Conservation (phyloP, 352 stramenopile species). For the Phytopythium vexans region DNA sequence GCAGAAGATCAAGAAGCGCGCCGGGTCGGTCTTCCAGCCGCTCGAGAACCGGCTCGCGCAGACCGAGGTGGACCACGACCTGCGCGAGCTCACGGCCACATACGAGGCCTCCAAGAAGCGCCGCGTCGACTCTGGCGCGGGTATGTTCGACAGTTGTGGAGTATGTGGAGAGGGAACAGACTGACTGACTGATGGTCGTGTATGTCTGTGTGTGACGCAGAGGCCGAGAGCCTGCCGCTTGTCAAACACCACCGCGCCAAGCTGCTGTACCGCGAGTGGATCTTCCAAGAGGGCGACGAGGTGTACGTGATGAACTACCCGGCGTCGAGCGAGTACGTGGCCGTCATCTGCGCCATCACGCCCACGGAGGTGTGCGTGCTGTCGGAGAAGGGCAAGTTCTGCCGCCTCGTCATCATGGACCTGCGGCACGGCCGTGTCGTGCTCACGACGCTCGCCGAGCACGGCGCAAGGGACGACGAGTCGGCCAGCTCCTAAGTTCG, state of each 20-base stretch:
- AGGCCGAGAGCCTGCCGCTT: slow-evolving; percentile 33
- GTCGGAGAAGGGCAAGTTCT: slow-evolving; percentile 79
- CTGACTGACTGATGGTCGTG: slow-evolving; percentile 6
- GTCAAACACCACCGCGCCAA: slow-evolving; percentile 73
- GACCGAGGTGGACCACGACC: slow-evolving; percentile 69
- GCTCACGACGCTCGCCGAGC: slow-evolving; percentile 56
- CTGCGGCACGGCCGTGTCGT: slow-evolving; percentile 60
- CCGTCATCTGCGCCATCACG: slow-evolving; percentile 67
- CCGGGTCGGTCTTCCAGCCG: slow-evolving; percentile 61
- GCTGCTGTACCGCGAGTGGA: slow-evolving; percentile 68
- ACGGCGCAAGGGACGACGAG: slow-evolving; percentile 41
- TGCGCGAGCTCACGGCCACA: slow-evolving; percentile 49
- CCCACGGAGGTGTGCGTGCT: slow-evolving; percentile 74
- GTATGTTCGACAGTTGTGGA: not conserved
- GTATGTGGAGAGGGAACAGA: not conserved
- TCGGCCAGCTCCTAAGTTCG: slow-evolving; percentile 39
- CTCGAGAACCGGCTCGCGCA: slow-evolving; percentile 69
- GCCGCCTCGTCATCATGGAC: slow-evolving; percentile 71
- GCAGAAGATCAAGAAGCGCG: slow-evolving; percentile 71
- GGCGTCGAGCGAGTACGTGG: slow-evolving; percentile 53
- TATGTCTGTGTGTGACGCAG: slow-evolving; percentile 14
- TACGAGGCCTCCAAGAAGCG: slow-evolving; percentile 64
- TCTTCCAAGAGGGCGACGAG: slow-evolving; percentile 81
- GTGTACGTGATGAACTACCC: slow-evolving; percentile 67
- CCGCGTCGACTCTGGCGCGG: slow-evolving; percentile 45